Percentiles rank a stretch among this genome's conserved stretches.
These are phyloP conservation scores for Craspedostauros australis DNA, from an alignment of 108 stramenopile genomes.

Conservation along the genomic window DNA sequence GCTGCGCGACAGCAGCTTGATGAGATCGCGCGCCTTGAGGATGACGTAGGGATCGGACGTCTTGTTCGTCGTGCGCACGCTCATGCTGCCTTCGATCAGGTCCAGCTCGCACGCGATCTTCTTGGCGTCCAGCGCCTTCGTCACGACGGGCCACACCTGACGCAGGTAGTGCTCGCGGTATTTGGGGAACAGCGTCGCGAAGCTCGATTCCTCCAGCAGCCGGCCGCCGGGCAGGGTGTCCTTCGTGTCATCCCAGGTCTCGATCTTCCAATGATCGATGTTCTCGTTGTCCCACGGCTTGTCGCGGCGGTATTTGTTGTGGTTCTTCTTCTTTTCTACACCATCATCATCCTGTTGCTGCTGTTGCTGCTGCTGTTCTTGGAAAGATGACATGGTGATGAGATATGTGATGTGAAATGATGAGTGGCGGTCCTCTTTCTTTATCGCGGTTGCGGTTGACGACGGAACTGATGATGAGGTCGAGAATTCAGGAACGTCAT, in stretches of 20 bases:
- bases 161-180: conserved; percentile 98
- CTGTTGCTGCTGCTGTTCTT: too few relatives aligned
- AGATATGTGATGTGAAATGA: too few relatives aligned
- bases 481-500: too few relatives aligned
- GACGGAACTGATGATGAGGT: too few relatives aligned
- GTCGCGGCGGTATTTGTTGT: conserved; percentile 94
- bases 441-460: too few relatives aligned
- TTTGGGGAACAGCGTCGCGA: conserved; percentile 98
- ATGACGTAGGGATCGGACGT: conserved; percentile 96
- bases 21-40: conserved; percentile 94
- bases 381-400: too few relatives aligned
- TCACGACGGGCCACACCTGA: conserved; percentile 97
- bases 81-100: conserved; percentile 98
- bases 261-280: conserved; percentile 95
- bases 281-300: conserved; percentile 98
- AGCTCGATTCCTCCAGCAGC: conserved; percentile 93
- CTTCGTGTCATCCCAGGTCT: conserved; percentile 58
- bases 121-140: conserved; percentile 75
- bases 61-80: conserved; percentile 93
- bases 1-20: conserved; percentile 92
- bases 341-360: too few relatives aligned
- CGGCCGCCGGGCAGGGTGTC: conserved; percentile 73
- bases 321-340: conserved; percentile 79
- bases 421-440: too few relatives aligned
- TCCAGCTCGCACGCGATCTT: conserved; percentile 79